Conservation (phyloP, 208 protist genomes). For the Trichomonas gallinae region DNA sequence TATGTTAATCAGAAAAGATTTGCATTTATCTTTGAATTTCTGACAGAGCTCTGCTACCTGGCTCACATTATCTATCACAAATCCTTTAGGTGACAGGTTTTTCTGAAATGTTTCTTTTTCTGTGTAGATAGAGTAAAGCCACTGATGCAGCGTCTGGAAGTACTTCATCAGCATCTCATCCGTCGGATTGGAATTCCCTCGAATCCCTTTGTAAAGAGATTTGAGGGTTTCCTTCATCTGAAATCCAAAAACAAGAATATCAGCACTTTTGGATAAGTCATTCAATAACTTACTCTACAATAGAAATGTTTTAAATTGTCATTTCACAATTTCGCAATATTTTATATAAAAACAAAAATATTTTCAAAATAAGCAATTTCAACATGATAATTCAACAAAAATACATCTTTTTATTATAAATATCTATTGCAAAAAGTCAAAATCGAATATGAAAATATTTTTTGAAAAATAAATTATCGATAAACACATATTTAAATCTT, state of each 20-base stretch:
- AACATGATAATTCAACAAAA: too few species aligned
- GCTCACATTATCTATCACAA: background rate
- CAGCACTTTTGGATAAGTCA: too few species aligned
- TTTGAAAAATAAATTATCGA: too few species aligned
- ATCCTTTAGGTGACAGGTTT: background rate
- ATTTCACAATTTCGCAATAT: too few species aligned
- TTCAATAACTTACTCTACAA: too few species aligned
- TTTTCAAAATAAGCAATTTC: too few species aligned
- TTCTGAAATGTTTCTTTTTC: background rate
- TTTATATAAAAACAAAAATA: too few species aligned
- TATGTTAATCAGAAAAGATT: background rate
- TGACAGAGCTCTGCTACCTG: background rate
- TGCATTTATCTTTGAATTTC: background rate
- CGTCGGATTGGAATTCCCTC: background rate
- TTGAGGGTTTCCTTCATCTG: background rate
- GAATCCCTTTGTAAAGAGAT: background rate
- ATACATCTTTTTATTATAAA: too few species aligned
- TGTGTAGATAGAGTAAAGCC: background rate
- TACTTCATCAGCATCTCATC: background rate
- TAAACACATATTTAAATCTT: too few species aligned
- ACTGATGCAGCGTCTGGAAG: background rate
- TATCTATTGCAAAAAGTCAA: too few species aligned
- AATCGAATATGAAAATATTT: too few species aligned
- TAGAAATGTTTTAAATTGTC: too few species aligned
- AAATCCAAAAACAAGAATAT: background rate